Evolutionary conservation across 768 basidiomycete genomes (phyloP), one percentile per base, ranked within the genome.

Genomic region (Trametes maxima): DNA sequence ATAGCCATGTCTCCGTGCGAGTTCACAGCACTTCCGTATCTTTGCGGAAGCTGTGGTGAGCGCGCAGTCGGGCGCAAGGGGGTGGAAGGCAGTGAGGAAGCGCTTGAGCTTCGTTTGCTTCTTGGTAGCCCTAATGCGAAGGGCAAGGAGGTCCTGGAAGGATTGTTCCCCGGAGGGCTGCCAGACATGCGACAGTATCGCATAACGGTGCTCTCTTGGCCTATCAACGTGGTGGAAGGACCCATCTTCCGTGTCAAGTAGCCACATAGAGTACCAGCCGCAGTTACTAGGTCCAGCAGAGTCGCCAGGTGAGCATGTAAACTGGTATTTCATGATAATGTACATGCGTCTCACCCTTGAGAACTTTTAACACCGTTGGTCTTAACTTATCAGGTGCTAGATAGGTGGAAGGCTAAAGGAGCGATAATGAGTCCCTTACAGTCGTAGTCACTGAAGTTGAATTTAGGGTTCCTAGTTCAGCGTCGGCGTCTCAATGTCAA

Each of bases 121-220:
- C 25, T 46, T 55, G 1, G 14, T 19, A 12, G 48, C 48, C 16
- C 44, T 24, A 16, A 7, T 24, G 8, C 59, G 62, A 3, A 59
- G 24, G 7, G 57, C 53, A 24, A 44, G 6, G 21, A 59, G 57
- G 25, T 64, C 62, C 54, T 59, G 57, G 49, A 55, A 64, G 13
- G 62, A 45, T 43, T 55, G 57, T n/a, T 64, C 62, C 6, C 57
- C 62, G 16, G 43, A 17, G 13, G 36, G 1, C 6, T 54, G 42
- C 62, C 62, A 64, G 25, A 54, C 57, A 28, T 64, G 57, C 12
- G 62, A 64, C 2, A 64, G 53, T 17, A 59, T 59, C 1, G 62
- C 62, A 19, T 59, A 59, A 43, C 57, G 62, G 17, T 64, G 42
- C 54, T 64, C 62, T 47, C 48, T 53, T 22, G 62, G 57, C 11